A percentile compares a stretch with the other conserved stretches of the same genome.
Evolutionary conservation across 352 stramenopile genomes (phyloP).

Genomic region (Phytophthora foliorum): DNA sequence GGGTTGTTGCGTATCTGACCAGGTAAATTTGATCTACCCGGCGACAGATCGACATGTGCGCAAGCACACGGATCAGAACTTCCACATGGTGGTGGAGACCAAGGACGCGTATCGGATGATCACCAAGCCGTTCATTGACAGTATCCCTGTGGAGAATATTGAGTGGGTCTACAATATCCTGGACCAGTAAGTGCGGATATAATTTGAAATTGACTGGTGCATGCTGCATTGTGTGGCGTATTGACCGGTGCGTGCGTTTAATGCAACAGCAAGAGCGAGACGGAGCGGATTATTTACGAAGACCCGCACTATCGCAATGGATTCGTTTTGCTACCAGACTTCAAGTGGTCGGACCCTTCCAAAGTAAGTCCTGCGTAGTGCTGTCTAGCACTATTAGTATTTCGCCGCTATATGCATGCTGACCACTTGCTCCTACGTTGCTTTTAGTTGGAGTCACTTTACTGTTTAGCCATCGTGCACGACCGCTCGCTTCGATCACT

Average conservation of each 20-base stretch:
- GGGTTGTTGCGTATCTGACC: not conserved
- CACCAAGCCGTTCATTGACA: constrained; percentile 83
- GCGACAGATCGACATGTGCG: constrained; percentile 81
- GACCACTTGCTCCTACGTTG: not conserved
- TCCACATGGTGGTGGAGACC: constrained; percentile 89
- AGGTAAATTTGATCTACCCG: constrained; percentile 88
- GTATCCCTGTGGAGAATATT: constrained; percentile 75
- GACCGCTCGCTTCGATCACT: constrained; percentile 79
- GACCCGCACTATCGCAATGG: constrained; percentile 68
- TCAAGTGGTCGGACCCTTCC: constrained; percentile 82
- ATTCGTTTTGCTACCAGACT: constrained; percentile 86
- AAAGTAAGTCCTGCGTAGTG: constrained; percentile 42
- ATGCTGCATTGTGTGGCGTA: not conserved
- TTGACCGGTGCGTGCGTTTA: constrained; percentile 3
- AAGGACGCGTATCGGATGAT: constrained; percentile 79
- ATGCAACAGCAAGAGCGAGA: constrained; percentile 74
- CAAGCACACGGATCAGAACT: constrained; percentile 88
- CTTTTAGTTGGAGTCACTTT: constrained; percentile 77
- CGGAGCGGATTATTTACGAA: constrained; percentile 85
- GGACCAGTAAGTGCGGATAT: constrained; percentile 69
- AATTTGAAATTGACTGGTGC: not conserved
- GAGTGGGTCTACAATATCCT: constrained; percentile 93
- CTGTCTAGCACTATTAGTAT: not conserved
- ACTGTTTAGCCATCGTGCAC: constrained; percentile 85
- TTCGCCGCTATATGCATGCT: not conserved